phyloP scores from a whole-genome alignment of 768 basidiomycete species.

The Polyporus arcularius region DNA sequence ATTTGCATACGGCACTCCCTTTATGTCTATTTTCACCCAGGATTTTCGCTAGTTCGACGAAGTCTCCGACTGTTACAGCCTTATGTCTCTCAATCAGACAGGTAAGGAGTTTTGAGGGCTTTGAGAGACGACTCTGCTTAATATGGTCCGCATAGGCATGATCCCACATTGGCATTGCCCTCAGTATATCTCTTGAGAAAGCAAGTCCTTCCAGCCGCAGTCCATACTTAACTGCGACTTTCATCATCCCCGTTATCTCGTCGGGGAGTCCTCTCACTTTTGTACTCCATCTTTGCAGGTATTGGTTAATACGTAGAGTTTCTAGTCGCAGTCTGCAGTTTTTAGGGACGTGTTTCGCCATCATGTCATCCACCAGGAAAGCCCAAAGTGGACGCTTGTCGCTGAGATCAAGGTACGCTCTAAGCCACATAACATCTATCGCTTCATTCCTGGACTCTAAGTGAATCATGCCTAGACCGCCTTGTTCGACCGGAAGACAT shows the following conservation, averaged over 20 bases:
- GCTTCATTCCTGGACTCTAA: slow-evolving; percentile 17
- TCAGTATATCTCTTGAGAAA: background rate
- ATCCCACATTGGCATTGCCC: slow-evolving; percentile 5
- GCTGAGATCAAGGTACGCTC: background rate
- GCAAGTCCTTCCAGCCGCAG: slow-evolving; percentile 3
- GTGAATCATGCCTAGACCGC: slow-evolving; percentile 7
- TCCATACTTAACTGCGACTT: background rate
- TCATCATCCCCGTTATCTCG: background rate
- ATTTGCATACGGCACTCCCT: background rate
- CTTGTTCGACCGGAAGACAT: background rate
- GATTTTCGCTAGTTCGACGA: background rate
- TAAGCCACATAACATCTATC: slow-evolving; percentile 17
- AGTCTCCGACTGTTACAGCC: background rate
- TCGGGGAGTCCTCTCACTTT: background rate
- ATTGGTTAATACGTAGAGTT: background rate
- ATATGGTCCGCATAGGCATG: background rate
- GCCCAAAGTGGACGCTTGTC: slow-evolving; percentile 12
- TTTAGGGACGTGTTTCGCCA: background rate
- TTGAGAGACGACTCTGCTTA: background rate
- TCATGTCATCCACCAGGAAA: slow-evolving; percentile 12
- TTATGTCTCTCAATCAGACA: background rate
- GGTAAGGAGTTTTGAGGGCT: background rate
- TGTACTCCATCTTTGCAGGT: slow-evolving; percentile 8
- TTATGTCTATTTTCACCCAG: background rate
- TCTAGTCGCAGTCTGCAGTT: background rate